Percentiles rank a stretch among this genome's conserved stretches.
Conservation (phyloP, 331 rosid genomes). For the Dryas integrifolia region DNA sequence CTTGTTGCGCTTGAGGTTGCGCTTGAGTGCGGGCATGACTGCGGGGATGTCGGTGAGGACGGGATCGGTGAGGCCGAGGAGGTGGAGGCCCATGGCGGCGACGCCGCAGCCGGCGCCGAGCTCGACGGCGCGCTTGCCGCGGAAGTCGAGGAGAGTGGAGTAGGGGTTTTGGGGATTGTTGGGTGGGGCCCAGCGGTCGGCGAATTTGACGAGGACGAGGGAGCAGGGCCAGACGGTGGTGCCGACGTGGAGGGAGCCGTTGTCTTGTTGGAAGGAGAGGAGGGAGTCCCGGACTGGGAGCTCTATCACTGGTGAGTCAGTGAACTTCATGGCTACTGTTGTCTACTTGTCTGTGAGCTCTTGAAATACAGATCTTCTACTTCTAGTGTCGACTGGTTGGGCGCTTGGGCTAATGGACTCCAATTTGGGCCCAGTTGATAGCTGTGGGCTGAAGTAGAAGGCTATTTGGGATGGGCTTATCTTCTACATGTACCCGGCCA, state of each 20-base stretch:
- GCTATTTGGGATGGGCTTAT: too few relatives aligned
- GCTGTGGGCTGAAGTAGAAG: too few relatives aligned
- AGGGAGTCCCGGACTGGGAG: slow-evolving; percentile 59
- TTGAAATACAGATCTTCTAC: too few relatives aligned
- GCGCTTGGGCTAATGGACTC: too few relatives aligned
- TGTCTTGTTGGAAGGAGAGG: slow-evolving; percentile 85
- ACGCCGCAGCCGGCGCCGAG: slow-evolving; percentile 89
- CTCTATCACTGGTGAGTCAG: slow-evolving; percentile 78
- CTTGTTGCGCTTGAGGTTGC: slow-evolving; percentile 75
- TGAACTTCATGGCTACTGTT: slow-evolving; percentile 60
- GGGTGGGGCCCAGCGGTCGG: slow-evolving; percentile 68
- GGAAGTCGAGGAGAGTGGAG: slow-evolving; percentile 57
- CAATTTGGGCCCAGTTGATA: too few relatives aligned
- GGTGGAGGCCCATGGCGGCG: slow-evolving; percentile 87
- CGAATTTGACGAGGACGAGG: slow-evolving; percentile 81
- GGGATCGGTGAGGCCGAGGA: slow-evolving; percentile 69
- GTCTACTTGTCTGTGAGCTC: too few relatives aligned
- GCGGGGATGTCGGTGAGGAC: slow-evolving; percentile 83
- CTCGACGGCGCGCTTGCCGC: slow-evolving; percentile 70
- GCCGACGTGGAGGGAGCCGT: slow-evolving; percentile 85
- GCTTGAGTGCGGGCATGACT: slow-evolving; percentile 90
- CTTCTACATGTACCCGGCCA: too few relatives aligned
- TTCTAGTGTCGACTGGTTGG: too few relatives aligned
- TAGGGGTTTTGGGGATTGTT: slow-evolving; percentile 44
- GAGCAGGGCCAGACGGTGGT: slow-evolving; percentile 98